Base-by-base conservation (phyloP, 345 rosid species). In the Nephelium lappaceum region DNA sequence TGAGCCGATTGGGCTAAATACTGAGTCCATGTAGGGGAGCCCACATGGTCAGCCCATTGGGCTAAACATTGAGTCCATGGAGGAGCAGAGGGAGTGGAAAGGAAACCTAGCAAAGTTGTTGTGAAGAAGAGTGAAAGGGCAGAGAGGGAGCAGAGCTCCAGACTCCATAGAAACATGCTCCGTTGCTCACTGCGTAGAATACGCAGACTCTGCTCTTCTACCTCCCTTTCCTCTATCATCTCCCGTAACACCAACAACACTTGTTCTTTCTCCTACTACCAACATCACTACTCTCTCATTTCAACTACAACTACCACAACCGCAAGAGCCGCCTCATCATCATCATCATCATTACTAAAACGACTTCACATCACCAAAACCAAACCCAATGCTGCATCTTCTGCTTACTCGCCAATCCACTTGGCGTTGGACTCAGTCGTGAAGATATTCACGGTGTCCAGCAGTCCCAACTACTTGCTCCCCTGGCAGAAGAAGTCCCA, bases 401-500 rank as follows among this genome's bases (percentile, higher is more conserved):
- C 36, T 77, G 77, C 87, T 11, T 83, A 81, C 64, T 79, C 83
- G 21, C 83, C 92, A 0, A 77, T 79, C 45, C 88, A 89, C 55
- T 45, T 88, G 78, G 92, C 91, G 1, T 77, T 93, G 68, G 90
- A 89, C 74, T 91, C 92, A 0, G 94, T 92, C 21, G 93, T 92
- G n/a, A 93, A 92, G 85, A 77, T 92, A 57, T 88, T 92, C 81
- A 83, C 91, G 5, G 87, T 87, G 57, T 83, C 87, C 67, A 85
- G 85, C 71, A 86, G 89, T 77, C 92, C 92, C 66, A 88, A 82
- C 81, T 84, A 88, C 78, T 76, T 84, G 43, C 91, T 88, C 67
- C 96, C 96, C 0, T 93, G 96, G 96, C 96, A 91, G 83, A 90
- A 90, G 71, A 86, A 95, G 80, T 88, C 92, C 18, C 97, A 89